Conservation (phyloP, 2,329 filamentous ascomycete genomes). For the Aspergillus amoenus region DNA sequence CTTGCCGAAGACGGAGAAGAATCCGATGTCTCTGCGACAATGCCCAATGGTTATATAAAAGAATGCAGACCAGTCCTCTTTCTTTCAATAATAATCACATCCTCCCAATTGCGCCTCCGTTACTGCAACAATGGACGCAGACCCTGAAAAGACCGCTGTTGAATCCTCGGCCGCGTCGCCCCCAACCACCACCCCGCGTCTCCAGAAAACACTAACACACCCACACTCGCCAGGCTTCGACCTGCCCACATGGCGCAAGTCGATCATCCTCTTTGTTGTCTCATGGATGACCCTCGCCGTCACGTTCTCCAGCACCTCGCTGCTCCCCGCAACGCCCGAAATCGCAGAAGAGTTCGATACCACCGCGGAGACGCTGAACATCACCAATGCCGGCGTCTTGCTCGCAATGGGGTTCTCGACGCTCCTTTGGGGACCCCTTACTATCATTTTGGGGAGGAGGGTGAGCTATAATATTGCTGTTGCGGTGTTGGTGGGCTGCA, state of each 20-base stretch:
- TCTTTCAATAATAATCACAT: not conserved
- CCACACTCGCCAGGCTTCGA: slow-evolving; percentile 17
- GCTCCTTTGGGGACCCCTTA: slow-evolving; percentile 37
- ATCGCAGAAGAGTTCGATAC: slow-evolving; percentile 41
- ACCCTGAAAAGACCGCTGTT: slow-evolving; percentile 13
- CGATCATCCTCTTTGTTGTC: slow-evolving; percentile 41
- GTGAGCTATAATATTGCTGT: slow-evolving; percentile 36
- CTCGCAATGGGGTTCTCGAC: slow-evolving; percentile 40
- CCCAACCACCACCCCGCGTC: not conserved
- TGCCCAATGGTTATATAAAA: slow-evolving; percentile 5
- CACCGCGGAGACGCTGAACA: slow-evolving; percentile 34
- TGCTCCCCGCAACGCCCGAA: slow-evolving; percentile 41
- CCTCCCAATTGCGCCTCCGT: not conserved
- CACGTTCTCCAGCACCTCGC: slow-evolving; percentile 45
- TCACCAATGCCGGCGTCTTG: slow-evolving; percentile 39
- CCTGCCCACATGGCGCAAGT: slow-evolving; percentile 40
- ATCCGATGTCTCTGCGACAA: not conserved
- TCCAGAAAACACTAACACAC: slow-evolving; percentile 13
- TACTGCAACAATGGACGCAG: slow-evolving; percentile 17
- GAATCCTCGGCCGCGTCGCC: not conserved
- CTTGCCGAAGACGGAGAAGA: slow-evolving; percentile 17
- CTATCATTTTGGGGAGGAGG: slow-evolving; percentile 30
- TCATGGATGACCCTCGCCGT: slow-evolving; percentile 44
- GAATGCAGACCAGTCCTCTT: not conserved
- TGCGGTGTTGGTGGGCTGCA: slow-evolving; percentile 31